Percentiles rank a stretch among this genome's conserved stretches.
Conservation (phyloP, 2,329 filamentous ascomycete genomes). For the Dactylella cylindrospora region DNA sequence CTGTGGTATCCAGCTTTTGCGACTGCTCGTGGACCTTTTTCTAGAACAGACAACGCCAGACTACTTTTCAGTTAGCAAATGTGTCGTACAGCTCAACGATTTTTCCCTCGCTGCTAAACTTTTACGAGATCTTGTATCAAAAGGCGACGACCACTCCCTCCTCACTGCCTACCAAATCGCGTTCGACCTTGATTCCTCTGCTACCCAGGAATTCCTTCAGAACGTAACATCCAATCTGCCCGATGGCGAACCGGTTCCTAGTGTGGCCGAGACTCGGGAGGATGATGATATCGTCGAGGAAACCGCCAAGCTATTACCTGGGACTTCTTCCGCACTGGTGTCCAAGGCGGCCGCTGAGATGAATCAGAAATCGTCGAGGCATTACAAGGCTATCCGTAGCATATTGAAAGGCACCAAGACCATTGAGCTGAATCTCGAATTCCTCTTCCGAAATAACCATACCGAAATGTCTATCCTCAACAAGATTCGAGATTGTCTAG, state of each 20-base stretch:
- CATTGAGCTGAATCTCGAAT: constrained; percentile 92
- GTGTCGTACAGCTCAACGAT: constrained; percentile 91
- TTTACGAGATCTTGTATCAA: constrained; percentile 76
- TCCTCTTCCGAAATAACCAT: constrained; percentile 92
- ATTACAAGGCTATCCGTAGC: constrained; percentile 65
- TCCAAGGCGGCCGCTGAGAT: constrained; percentile 41
- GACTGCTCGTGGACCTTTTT: constrained; percentile 89
- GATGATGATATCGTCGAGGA: constrained; percentile 56
- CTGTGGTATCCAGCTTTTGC: constrained; percentile 69
- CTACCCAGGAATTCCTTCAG: constrained; percentile 91
- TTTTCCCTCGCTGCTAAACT: constrained; percentile 87
- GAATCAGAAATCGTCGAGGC: constrained; percentile 46
- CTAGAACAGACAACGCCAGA: constrained; percentile 90
- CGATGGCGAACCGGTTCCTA: constrained; percentile 44
- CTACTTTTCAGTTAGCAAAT: constrained; percentile 97
- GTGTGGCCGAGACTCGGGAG: constrained; percentile 16
- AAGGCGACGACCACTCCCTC: constrained; percentile 73
- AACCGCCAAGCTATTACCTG: constrained; percentile 56
- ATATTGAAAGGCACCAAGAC: constrained; percentile 86
- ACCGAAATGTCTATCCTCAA: constrained; percentile 90
- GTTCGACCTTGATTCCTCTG: constrained; percentile 97
- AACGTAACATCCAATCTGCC: constrained; percentile 62
- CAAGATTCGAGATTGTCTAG: constrained; percentile 92
- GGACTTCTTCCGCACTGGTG: constrained; percentile 34
- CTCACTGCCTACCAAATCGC: constrained; percentile 95